These are phyloP conservation scores for Cotoneaster glaucophyllus DNA, from an alignment of 306 rosid genomes.

Conservation along the genomic window DNA sequence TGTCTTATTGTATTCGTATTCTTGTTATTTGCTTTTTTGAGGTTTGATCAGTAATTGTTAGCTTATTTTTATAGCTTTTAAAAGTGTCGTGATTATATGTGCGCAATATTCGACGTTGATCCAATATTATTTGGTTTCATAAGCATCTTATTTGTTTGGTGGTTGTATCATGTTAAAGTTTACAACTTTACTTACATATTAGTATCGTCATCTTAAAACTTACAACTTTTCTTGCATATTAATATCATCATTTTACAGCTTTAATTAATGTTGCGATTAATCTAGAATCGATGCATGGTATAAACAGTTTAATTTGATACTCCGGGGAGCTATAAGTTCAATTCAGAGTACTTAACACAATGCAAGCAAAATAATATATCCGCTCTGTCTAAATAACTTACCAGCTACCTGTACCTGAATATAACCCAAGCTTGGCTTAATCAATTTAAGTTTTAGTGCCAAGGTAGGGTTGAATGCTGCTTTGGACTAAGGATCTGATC, in stretches of 20 bases:
- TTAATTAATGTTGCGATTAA: background rate
- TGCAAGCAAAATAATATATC: background rate
- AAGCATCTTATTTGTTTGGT: background rate
- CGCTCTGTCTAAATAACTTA: background rate
- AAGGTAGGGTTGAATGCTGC: background rate
- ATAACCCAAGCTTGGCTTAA: background rate
- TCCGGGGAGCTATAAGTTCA: background rate
- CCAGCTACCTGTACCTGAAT: background rate
- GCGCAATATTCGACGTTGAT: background rate
- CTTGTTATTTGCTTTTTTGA: slow-evolving; percentile 1
- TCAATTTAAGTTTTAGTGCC: background rate
- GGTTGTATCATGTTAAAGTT: background rate
- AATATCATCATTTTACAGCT: background rate
- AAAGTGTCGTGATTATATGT: background rate
- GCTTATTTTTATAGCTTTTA: background rate
- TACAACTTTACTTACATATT: background rate
- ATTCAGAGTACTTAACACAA: background rate
- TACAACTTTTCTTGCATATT: no score
- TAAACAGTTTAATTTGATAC: background rate
- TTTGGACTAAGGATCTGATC: background rate
- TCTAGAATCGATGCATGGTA: background rate
- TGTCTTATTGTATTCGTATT: background rate
- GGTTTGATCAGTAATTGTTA: background rate
- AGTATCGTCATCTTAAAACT: background rate
- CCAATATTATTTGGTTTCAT: background rate